Evolutionary conservation across 148 eudicot genomes (phyloP), one percentile per base, ranked within the genome.

Genomic region (Fagopyrum esculentum): DNA sequence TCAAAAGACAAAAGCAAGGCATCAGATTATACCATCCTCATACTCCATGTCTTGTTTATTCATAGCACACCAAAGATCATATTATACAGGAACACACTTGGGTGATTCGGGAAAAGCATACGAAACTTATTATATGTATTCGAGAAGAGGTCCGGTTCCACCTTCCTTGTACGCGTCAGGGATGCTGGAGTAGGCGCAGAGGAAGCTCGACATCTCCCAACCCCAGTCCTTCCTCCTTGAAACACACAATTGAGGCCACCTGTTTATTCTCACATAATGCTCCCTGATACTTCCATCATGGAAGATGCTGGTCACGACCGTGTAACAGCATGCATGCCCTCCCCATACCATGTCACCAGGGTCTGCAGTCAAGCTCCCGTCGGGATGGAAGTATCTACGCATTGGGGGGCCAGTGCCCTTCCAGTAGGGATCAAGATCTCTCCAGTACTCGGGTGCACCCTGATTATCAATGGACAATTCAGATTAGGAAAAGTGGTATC

Each of bases 361-460:
- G 49, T 91, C 98, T 6, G 97, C 97, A 40, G 90, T 88, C 54
- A 80, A 80, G 79, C 88, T 91, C 52, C 98, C 98, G 76, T 93
- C 98, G 17, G 83, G 86, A 73, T 87, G 94, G 78, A 93, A 93
- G 77, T 91, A 86, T 16, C 97, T 87, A 19, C 79, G 91, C 98
- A 91, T 84, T 3, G 77, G 84, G 5, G 78, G 78, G 13, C 88
- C 91, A 0, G 76, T 73, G 1, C 90, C 88, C 16, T 75, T 85
- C 97, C 97, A 91, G 77, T 82, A 88, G 9, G 93, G 97, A 77
- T 91, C 98, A 35, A 91, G 90, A 69, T 86, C 77, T 76, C 84
- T 82, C 95, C 95, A 93, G 69, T 89, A 93, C 10, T 82, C 84
- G 0, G 98, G 95, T 48, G 98, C 98, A 12, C 81, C 87, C 98